These are phyloP conservation scores for Penicillium sp. DNA, from an alignment of 2,329 filamentous ascomycete species.

Conservation along the genomic window DNA sequence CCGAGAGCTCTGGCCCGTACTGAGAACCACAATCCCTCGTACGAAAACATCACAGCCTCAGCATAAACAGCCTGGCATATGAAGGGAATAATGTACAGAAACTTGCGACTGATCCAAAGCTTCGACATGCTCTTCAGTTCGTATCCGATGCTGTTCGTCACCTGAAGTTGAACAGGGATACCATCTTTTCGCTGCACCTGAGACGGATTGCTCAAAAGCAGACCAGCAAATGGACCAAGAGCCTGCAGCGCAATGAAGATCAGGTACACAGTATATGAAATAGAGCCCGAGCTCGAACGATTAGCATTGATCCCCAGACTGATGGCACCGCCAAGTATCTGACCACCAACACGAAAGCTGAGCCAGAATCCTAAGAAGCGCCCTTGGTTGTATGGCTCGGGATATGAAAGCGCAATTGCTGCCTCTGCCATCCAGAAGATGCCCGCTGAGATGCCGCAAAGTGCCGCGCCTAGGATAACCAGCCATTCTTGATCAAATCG, in stretches of 20 bases:
- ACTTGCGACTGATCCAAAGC: constrained; percentile 60
- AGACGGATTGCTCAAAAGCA: constrained; percentile 60
- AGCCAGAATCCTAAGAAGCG: constrained; percentile 68
- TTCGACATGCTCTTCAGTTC: constrained; percentile 61
- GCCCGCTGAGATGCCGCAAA: constrained; percentile 68
- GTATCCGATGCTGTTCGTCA: constrained; percentile 54
- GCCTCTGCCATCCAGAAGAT: constrained; percentile 75
- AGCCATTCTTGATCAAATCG: constrained; percentile 68
- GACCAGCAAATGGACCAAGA: constrained; percentile 60
- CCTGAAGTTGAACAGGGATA: constrained; percentile 58
- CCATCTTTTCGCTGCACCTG: constrained; percentile 66
- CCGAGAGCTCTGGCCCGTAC: constrained; percentile 68
- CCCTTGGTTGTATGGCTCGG: constrained; percentile 66
- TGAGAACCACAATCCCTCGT: constrained; percentile 65
- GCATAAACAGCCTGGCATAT: constrained; percentile 70
- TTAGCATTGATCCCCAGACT: constrained; percentile 65
- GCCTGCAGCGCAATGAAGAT: constrained; percentile 71
- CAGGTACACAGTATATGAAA: constrained; percentile 67
- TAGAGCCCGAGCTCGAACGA: constrained; percentile 58
- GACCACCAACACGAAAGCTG: constrained; percentile 59
- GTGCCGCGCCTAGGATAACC: constrained; percentile 63
- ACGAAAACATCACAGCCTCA: constrained; percentile 72
- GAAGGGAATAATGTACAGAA: constrained; percentile 63
- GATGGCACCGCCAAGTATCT: constrained; percentile 70
- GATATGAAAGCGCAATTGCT: constrained; percentile 69